These are phyloP conservation scores for Rhododendron kiyosumense DNA, from an alignment of 148 eudicot species.

Conservation along the genomic window DNA sequence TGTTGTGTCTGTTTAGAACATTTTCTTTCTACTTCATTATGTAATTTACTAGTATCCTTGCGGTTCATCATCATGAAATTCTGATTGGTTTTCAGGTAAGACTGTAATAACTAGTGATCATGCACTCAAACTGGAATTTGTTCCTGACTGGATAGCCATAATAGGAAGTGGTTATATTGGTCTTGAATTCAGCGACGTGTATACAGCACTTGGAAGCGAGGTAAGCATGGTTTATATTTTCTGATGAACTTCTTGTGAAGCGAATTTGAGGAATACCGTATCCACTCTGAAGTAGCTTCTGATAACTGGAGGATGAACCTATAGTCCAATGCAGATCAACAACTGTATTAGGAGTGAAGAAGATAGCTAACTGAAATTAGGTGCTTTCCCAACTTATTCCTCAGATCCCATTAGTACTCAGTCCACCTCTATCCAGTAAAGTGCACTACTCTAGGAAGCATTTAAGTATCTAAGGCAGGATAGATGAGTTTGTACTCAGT, in stretches of 20 bases:
- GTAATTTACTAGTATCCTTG: not conserved
- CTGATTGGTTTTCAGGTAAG: slow-evolving; percentile 59
- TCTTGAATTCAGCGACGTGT: slow-evolving; percentile 99
- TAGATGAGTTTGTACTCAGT: not conserved
- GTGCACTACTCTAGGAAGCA: not conserved
- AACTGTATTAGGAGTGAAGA: not conserved
- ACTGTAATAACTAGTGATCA: slow-evolving; percentile 99
- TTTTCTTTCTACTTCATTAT: not conserved
- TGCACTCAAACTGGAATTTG: slow-evolving; percentile 89
- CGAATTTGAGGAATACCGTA: not conserved
- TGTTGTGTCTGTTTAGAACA: not conserved
- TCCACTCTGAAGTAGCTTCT: not conserved
- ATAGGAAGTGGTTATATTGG: slow-evolving; percentile 99
- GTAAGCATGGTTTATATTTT: slow-evolving; percentile 25
- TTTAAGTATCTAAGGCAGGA: not conserved
- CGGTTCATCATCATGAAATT: not conserved
- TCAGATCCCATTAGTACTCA: not conserved
- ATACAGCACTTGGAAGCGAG: slow-evolving; percentile 99
- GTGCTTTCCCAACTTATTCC: not conserved
- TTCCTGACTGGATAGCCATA: slow-evolving; percentile 99
- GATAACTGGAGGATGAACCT: not conserved
- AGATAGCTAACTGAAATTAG: not conserved
- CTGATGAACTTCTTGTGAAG: slow-evolving; percentile 1
- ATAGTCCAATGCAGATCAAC: not conserved
- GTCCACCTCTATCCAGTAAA: not conserved